Evolutionary conservation across 108 stramenopile genomes (phyloP).

Genomic region (Skeletonema costatum): DNA sequence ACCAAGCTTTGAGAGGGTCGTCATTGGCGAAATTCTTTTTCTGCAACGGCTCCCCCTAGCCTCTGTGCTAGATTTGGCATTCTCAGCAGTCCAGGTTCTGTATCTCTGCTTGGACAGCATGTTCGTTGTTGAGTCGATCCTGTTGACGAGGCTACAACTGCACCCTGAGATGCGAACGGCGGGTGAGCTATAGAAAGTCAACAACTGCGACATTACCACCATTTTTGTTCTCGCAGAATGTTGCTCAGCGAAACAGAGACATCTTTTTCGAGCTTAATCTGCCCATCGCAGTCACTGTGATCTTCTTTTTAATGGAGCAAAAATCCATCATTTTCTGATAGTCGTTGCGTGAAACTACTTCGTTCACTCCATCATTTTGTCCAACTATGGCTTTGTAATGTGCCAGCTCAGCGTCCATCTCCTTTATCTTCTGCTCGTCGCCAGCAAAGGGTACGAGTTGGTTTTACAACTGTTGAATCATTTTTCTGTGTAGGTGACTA

Average conservation of each 20-base stretch:
- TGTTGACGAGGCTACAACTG: background rate
- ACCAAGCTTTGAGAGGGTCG: constrained; percentile 21
- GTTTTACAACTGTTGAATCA: background rate
- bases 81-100: constrained; percentile 21
- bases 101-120: background rate
- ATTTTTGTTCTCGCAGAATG: no score
- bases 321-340: constrained; percentile 14
- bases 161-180: background rate
- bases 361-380: constrained; percentile 11
- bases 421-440: background rate
- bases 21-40: constrained; percentile 44
- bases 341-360: background rate
- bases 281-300: constrained; percentile 16
- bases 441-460: constrained; percentile 4
- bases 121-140: background rate
- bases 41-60: constrained; percentile 29
- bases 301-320: background rate
- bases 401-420: constrained; percentile 13
- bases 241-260: background rate
- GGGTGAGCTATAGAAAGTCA: background rate
- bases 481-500: background rate
- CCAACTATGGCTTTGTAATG: constrained; percentile 16
- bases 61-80: constrained; percentile 31
- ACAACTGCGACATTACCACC: background rate
- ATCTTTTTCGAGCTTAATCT: constrained; percentile 6